Base-by-base conservation (phyloP, 2,329 filamentous ascomycete genomes). In the Knufia fluminis region DNA sequence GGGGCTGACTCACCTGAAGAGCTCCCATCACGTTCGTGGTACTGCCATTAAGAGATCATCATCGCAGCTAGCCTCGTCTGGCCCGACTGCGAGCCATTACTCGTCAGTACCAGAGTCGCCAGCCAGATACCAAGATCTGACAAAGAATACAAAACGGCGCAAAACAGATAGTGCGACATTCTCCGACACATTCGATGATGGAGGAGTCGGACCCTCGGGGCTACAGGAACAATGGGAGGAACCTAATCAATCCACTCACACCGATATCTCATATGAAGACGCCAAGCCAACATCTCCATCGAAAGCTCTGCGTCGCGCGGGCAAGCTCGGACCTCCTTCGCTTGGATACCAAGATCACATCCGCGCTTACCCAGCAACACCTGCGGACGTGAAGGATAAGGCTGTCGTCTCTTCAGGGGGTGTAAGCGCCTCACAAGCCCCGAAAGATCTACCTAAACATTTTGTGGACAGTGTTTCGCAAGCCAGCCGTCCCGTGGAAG, bases 91-190 rank as follows among this genome's bases (percentile, higher is more conserved):
- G 10, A 22, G 24, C 24, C 42, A 33, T 22, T 45, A 45, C 20
- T 33, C 24, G 12, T 32, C 42, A 3, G 42, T 45, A 10, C 24
- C 42, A 4, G 42, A 45, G 24, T 45, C 42, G 26, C 42, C 42
- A 8, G 22, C 26, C 8, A 32, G 10, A 32, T 23, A 6, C 12
- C 24, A 31, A 22, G n/a, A 3, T 20, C 12, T 19, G 16, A n/a
- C 4, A 4, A 33, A 3, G 16, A 20, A 4, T 26, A 45, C 32
- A 26, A 45, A 45, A n/a, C 22, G 42, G 14, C 24, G 28, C n/a
- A 45, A 35, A 32, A 45, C 10, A 20, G 42, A 32, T 31, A 17
- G 16, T 41, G 38, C 38, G 6, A 6, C 7, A 19, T 17, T 9
- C n/a, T 9, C 38, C 9, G 17, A 4, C 24, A 17, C 17, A 4